phyloP scores from a whole-genome alignment of 2,329 filamentous ascomycete species.

The Stachybotrys echinatus region DNA sequence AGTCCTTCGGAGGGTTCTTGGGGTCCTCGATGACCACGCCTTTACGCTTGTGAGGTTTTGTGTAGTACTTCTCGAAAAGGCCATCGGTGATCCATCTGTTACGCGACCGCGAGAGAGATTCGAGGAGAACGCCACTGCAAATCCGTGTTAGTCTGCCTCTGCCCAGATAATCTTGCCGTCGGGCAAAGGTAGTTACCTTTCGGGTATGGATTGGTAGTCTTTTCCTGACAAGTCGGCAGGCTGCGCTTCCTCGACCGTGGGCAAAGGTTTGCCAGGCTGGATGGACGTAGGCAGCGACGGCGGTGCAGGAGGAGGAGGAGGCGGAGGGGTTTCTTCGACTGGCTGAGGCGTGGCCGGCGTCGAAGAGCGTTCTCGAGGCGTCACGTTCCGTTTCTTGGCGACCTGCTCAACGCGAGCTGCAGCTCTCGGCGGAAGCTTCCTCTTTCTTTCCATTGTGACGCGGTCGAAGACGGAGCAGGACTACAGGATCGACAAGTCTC shows the following conservation, averaged over 20 bases:
- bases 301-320: slow-evolving; percentile 25
- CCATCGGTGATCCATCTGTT: slow-evolving; percentile 67
- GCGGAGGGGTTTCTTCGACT: slow-evolving; percentile 23
- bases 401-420: slow-evolving; percentile 55
- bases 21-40: slow-evolving; percentile 57
- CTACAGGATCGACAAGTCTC: slow-evolving; percentile 14
- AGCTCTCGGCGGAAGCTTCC: slow-evolving; percentile 58
- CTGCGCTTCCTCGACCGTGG: slow-evolving; percentile 64
- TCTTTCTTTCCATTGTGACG: slow-evolving; percentile 55
- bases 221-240: slow-evolving; percentile 53
- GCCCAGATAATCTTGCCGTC: not conserved
- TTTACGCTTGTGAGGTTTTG: slow-evolving; percentile 65
- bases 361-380: slow-evolving; percentile 46
- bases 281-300: slow-evolving; percentile 57
- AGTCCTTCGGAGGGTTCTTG: slow-evolving; percentile 64
- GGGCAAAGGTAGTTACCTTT: slow-evolving; percentile 50
- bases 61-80: slow-evolving; percentile 74
- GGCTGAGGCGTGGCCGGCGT: slow-evolving; percentile 38
- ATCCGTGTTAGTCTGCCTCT: slow-evolving; percentile 1
- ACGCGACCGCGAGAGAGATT: slow-evolving; percentile 69
- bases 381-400: slow-evolving; percentile 54
- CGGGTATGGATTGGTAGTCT: slow-evolving; percentile 69
- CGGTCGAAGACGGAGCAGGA: slow-evolving; percentile 8
- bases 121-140: slow-evolving; percentile 64
- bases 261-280: slow-evolving; percentile 61